Evolutionary conservation across 768 basidiomycete genomes (phyloP), one percentile per base, ranked within the genome.

Genomic region (Trametes sanguinea): DNA sequence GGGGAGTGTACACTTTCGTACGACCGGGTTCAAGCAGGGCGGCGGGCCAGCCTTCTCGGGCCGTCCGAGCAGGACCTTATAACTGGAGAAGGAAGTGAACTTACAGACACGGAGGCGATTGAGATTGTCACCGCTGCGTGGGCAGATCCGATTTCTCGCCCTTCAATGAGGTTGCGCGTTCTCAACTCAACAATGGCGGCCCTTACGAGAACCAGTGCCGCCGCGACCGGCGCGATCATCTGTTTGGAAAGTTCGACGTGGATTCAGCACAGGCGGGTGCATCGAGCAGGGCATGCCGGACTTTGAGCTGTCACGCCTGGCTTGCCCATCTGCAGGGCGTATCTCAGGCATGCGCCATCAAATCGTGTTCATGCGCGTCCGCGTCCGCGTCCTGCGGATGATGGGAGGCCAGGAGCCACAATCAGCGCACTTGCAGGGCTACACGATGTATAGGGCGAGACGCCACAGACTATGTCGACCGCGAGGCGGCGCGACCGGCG

Each of bases 1-100:
- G 55, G 46, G 40, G 50, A 64, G 57, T 14, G 52, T 61, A 51
- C 45, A 52, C 40, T 55, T 62, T 27, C 57, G 46, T 44, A 53
- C 46, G 56, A 57, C 50, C 55, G 47, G 47, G 53, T 56, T 62
- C 60, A 55, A 63, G 52, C 55, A 46, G 54, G 54, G 62, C 44
- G 61, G 58, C 40, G 56, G 57, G 54, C 53, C 61, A 55, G 42
- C 42, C 40, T 22, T 42, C 16, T 48, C 46, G 48, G 44, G 43
- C 48, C 53, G 52, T 30, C 13, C 46, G 30, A 30, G 37, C 27
- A 14, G 9, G 22, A 35, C n/a, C 63, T 64, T 64, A 51, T 64
- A 64, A 54, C 47, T 17, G 43, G n/a, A 13, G 54, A 51, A 45
- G 54, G 14, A 44, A 55, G 54, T 10, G 6, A 14, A 10, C 10